A percentile compares a stretch with the other conserved stretches of the same genome.
phyloP scores from a whole-genome alignment of 208 protist species.

The Crithidia fasciculata region DNA sequence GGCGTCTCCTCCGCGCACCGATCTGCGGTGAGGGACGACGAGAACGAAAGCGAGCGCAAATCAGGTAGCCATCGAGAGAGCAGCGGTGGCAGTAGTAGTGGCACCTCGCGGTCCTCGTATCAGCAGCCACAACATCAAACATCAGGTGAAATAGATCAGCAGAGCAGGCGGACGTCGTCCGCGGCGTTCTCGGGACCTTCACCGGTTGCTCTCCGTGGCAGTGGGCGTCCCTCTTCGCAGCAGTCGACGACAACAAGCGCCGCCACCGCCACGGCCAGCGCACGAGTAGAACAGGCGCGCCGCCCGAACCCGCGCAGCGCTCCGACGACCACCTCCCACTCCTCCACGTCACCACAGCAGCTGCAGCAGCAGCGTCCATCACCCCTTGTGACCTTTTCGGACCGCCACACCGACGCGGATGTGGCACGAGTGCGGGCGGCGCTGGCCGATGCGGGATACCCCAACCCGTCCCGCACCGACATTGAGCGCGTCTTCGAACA shows the following conservation, averaged over 20 bases:
- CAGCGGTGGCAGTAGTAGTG: not conserved
- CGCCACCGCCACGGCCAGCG: not conserved
- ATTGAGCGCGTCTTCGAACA: constrained; percentile 69
- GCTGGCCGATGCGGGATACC: constrained; percentile 56
- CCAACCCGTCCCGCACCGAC: constrained; percentile 55
- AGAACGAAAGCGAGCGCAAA: not conserved
- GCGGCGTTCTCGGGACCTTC: too few relatives aligned
- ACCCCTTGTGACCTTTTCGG: not conserved
- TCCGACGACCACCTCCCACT: not conserved
- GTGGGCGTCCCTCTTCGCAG: not conserved
- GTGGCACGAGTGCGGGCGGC: constrained; percentile 48
- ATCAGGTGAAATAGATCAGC: too few relatives aligned
- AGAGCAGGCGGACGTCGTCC: too few relatives aligned
- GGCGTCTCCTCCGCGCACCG: not conserved
- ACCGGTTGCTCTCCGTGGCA: too few relatives aligned
- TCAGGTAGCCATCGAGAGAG: not conserved
- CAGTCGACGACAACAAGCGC: constrained; percentile 1
- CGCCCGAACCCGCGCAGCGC: too few relatives aligned
- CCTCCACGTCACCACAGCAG: not conserved
- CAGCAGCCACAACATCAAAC: not conserved
- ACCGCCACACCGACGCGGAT: constrained; percentile 33
- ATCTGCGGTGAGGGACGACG: not conserved
- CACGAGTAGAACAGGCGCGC: too few relatives aligned
- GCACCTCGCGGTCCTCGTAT: not conserved
- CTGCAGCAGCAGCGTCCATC: not conserved